Percentiles rank a stretch among this genome's conserved stretches.
Evolutionary conservation across 2,329 filamentous ascomycete genomes (phyloP).

Genomic region (Trichoderma sp.): DNA sequence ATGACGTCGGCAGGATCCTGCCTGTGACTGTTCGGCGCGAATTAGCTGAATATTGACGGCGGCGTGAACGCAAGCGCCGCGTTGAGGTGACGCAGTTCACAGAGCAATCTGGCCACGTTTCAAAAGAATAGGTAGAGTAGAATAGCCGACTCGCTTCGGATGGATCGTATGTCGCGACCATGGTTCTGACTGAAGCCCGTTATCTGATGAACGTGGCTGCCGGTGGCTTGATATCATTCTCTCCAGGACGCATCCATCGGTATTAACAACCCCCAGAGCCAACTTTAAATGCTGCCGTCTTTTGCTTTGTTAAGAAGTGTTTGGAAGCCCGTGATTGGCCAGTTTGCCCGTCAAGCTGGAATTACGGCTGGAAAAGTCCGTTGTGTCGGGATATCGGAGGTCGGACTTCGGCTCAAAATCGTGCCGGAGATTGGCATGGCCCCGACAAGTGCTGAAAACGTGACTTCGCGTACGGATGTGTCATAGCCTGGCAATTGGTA

Average conservation of each 20-base stretch:
- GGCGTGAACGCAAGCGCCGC: not conserved
- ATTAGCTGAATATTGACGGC: not conserved
- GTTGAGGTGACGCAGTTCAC: not conserved
- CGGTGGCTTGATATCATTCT: not conserved
- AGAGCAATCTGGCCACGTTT: conserved; percentile 2
- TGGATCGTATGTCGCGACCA: not conserved
- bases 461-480: conserved; percentile 20
- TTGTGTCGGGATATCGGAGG: not conserved
- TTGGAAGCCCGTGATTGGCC: not conserved
- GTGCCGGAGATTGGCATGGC: not conserved
- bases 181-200: not conserved
- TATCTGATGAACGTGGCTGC: not conserved
- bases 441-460: conserved; percentile 2
- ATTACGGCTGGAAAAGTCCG: not conserved
- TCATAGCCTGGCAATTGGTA: conserved; percentile 3
- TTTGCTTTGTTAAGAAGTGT: not conserved
- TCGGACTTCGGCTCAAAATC: conserved; percentile 15
- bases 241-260: not conserved
- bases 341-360: not conserved
- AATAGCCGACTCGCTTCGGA: not conserved
- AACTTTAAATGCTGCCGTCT: not conserved
- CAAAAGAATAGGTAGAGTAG: not conserved
- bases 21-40: not conserved
- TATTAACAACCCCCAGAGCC: not conserved
- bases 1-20: not conserved